These are phyloP conservation scores for Chrysosporium queenslandicum DNA, from an alignment of 2,329 filamentous ascomycete species.

Conservation along the genomic window DNA sequence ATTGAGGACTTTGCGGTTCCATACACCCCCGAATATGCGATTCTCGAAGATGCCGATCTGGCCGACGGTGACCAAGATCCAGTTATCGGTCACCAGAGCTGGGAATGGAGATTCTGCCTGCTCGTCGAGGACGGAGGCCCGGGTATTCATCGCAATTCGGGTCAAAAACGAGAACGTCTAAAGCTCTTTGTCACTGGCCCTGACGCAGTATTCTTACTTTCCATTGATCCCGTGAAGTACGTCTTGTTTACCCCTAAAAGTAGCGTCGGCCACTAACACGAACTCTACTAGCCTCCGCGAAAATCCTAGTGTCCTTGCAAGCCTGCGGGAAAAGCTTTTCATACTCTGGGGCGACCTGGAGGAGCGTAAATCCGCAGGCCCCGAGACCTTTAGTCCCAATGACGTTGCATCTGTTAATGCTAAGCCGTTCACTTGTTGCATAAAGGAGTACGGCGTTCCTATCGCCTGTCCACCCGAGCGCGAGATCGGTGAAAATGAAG, in stretches of 20 bases:
- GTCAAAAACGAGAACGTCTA: slow-evolving; percentile 41
- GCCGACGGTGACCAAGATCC: slow-evolving; percentile 18
- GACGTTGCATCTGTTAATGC: slow-evolving; percentile 37
- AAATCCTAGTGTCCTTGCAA: slow-evolving; percentile 40
- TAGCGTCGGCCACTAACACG: not conserved
- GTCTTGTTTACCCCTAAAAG: slow-evolving; percentile 22
- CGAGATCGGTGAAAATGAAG: slow-evolving; percentile 5
- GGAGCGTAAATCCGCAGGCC: slow-evolving; percentile 49
- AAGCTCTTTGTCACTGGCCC: slow-evolving; percentile 59
- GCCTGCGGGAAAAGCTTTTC: slow-evolving; percentile 61
- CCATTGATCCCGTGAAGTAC: slow-evolving; percentile 47
- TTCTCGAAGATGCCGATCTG: slow-evolving; percentile 34
- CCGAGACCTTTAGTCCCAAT: slow-evolving; percentile 18
- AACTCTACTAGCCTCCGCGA: slow-evolving; percentile 43
- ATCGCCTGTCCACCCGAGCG: slow-evolving; percentile 20
- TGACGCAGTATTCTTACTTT: slow-evolving; percentile 48
- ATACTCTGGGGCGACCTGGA: slow-evolving; percentile 78
- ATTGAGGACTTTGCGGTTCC: slow-evolving; percentile 60
- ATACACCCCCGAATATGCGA: slow-evolving; percentile 42
- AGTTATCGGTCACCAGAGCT: slow-evolving; percentile 30
- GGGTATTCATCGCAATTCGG: slow-evolving; percentile 19
- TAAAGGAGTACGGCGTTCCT: slow-evolving; percentile 58
- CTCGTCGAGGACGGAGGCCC: slow-evolving; percentile 59
- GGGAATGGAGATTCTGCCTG: slow-evolving; percentile 79
- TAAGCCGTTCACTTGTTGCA: slow-evolving; percentile 58